phyloP scores from a whole-genome alignment of 1,284 basidiomycete species.

The Ceratobasidium sp. region DNA sequence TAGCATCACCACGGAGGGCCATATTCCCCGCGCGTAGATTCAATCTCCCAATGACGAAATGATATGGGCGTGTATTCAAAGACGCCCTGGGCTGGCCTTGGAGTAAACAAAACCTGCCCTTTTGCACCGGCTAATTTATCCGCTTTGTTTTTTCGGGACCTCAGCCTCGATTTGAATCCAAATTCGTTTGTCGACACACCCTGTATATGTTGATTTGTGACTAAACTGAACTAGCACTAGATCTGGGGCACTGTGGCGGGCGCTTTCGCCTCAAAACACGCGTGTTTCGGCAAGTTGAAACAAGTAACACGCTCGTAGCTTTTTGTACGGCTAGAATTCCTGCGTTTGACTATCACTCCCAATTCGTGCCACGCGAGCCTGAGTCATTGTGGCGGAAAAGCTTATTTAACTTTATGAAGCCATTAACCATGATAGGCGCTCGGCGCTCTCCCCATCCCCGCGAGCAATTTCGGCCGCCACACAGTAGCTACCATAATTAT shows the following conservation, averaged over 20 bases:
- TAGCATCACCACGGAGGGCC: not conserved
- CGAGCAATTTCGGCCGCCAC: not conserved
- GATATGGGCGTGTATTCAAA: too few relatives aligned
- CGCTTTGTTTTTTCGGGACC: not conserved
- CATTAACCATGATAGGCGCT: slow-evolving; percentile 17
- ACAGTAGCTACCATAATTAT: not conserved
- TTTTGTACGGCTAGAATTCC: not conserved
- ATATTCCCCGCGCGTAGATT: not conserved
- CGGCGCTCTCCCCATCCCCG: not conserved
- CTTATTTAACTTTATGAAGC: slow-evolving; percentile 34
- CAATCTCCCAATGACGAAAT: not conserved
- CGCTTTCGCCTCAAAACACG: not conserved
- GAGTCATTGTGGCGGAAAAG: slow-evolving; percentile 23
- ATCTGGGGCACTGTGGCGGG: not conserved
- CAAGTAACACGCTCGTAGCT: not conserved
- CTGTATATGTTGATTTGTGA: not conserved
- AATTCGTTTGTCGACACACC: not conserved
- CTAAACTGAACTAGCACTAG: slow-evolving; percentile 12
- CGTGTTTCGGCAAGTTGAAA: slow-evolving; percentile 11
- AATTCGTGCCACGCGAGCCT: slow-evolving; percentile 18
- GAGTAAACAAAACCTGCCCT: not conserved
- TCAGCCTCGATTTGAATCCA: not conserved
- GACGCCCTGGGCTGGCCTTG: not conserved
- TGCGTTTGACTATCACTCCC: not conserved
- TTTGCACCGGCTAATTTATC: not conserved